Evolutionary conservation across 2,329 filamentous ascomycete species (phyloP).

Genomic region (Beauveria sp.): DNA sequence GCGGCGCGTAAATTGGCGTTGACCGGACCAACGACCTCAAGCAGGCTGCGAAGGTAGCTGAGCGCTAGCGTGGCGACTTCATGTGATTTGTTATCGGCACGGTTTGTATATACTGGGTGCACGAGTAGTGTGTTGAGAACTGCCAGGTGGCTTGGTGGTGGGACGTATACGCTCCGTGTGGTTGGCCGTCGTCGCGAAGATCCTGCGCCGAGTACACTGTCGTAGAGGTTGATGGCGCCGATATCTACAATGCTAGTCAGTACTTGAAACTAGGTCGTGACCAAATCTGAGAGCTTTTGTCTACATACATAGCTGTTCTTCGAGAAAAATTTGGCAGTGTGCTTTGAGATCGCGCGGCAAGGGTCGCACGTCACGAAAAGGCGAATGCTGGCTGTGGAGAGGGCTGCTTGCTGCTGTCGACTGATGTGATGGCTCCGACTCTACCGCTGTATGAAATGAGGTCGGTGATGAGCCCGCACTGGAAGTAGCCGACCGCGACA

Average conservation of each 20-base stretch:
- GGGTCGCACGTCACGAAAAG: conserved; percentile 46
- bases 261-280: background rate
- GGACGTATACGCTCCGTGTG: conserved; percentile 48
- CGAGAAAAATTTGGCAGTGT: conserved; percentile 64
- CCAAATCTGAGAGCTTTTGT: background rate
- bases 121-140: conserved; percentile 75
- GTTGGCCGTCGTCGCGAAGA: conserved; percentile 22
- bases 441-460: conserved; percentile 29
- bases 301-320: conserved; percentile 61
- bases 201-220: conserved; percentile 53
- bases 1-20: conserved; percentile 63
- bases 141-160: conserved; percentile 65
- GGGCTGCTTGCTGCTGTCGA: conserved; percentile 32
- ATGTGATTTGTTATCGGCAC: conserved; percentile 54
- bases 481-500: conserved; percentile 7
- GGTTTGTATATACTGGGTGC: conserved; percentile 72
- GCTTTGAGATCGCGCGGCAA: conserved; percentile 57
- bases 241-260: conserved; percentile 17
- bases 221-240: conserved; percentile 54
- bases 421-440: conserved; percentile 19
- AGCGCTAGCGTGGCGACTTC: conserved; percentile 61
- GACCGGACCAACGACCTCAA: conserved; percentile 59
- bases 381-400: conserved; percentile 20
- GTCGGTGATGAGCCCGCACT: conserved; percentile 24
- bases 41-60: conserved; percentile 60